These are phyloP conservation scores for Orbilia javanica DNA, from an alignment of 2,329 filamentous ascomycete species.

Conservation along the genomic window DNA sequence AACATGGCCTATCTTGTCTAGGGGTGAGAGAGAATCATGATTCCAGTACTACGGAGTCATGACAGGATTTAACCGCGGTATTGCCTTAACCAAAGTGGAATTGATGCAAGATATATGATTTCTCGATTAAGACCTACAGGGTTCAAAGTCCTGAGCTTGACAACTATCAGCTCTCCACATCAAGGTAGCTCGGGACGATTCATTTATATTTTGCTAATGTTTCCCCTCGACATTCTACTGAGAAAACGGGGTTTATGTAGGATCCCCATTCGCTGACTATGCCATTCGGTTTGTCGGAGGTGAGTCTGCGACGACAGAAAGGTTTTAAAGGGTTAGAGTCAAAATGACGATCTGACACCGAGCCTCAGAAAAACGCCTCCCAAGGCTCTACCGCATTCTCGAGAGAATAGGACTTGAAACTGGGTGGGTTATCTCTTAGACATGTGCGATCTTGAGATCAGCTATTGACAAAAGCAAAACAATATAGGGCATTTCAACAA, in stretches of 20 bases:
- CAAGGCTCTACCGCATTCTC: constrained; percentile 68
- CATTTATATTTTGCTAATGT: background rate
- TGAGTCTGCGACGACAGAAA: constrained; percentile 18
- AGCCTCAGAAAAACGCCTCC: constrained; percentile 57
- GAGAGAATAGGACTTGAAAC: constrained; percentile 71
- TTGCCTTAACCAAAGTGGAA: constrained; percentile 66
- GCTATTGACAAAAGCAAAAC: background rate
- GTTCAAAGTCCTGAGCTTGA: constrained; percentile 63
- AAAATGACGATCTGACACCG: background rate
- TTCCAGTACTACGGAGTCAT: background rate
- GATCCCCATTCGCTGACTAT: constrained; percentile 62
- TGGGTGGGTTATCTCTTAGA: constrained; percentile 57
- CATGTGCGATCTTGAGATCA: background rate
- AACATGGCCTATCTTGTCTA: constrained; percentile 5
- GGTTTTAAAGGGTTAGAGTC: background rate
- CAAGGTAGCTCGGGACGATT: constrained; percentile 60
- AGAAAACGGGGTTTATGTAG: constrained; percentile 5
- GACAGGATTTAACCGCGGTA: background rate
- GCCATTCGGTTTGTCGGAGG: constrained; percentile 59
- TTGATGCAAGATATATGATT: constrained; percentile 76
- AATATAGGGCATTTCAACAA: constrained; percentile 71
- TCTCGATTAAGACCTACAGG: constrained; percentile 68
- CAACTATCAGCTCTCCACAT: constrained; percentile 65
- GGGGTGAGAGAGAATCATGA: constrained; percentile 56
- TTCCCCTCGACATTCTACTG: background rate